Evolutionary conservation across 768 basidiomycete genomes (phyloP).

Genomic region (Trametes gibbosa): DNA sequence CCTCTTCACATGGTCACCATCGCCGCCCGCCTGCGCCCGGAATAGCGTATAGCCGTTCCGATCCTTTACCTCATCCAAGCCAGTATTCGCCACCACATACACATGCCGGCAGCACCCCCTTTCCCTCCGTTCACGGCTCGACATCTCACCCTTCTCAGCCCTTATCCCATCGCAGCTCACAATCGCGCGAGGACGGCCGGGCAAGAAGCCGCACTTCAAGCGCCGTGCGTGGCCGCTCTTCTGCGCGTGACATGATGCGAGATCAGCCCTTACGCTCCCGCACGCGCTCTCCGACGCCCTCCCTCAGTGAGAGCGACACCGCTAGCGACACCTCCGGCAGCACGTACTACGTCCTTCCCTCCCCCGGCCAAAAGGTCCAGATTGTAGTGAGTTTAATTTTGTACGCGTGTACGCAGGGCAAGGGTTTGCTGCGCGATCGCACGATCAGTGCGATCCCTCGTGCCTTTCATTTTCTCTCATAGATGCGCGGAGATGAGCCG

Average conservation of each 20-base stretch:
- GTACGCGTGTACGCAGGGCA: slow-evolving; percentile 9
- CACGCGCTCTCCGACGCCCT: slow-evolving; percentile 35
- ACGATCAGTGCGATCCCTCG: slow-evolving; percentile 10
- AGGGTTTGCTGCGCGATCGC: slow-evolving; percentile 15
- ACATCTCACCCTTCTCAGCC: slow-evolving; percentile 9
- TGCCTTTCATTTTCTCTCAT: slow-evolving; percentile 10
- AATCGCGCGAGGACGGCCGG: slow-evolving; percentile 11
- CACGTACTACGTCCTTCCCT: slow-evolving; percentile 74
- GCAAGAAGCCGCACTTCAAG: slow-evolving; percentile 15
- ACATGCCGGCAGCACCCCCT: slow-evolving; percentile 39
- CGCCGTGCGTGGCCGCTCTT: slow-evolving; percentile 9
- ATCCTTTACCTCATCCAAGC: slow-evolving; percentile 42
- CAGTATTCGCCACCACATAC: slow-evolving; percentile 32
- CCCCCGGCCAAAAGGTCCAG: slow-evolving; percentile 71
- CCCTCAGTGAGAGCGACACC: slow-evolving; percentile 30
- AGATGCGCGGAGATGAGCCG: slow-evolving; percentile 12
- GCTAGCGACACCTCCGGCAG: slow-evolving; percentile 58
- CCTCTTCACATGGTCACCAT: slow-evolving; percentile 22
- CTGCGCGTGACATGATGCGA: not conserved
- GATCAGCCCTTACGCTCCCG: not conserved
- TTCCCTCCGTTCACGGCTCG: slow-evolving; percentile 38
- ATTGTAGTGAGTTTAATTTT: slow-evolving; percentile 57
- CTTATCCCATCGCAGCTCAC: not conserved
- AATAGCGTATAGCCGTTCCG: slow-evolving; percentile 70
- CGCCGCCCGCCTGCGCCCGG: slow-evolving; percentile 41